These are phyloP conservation scores for Babesia bovis DNA, from an alignment of 169 alveolate genomes.

Conservation along the genomic window DNA sequence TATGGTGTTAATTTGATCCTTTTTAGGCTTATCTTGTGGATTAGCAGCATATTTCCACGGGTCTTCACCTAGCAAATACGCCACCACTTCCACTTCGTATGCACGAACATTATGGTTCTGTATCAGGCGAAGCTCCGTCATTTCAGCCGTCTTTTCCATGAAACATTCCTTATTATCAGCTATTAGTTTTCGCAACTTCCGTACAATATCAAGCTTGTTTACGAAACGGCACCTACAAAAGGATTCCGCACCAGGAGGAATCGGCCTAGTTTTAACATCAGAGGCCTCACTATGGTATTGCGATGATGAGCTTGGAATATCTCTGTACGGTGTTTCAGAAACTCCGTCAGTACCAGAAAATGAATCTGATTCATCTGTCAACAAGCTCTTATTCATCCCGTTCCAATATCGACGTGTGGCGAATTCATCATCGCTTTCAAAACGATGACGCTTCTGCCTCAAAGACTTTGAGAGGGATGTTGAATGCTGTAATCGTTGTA, in stretches of 20 bases:
- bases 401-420: slow-evolving; percentile 10
- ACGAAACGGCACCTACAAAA: slow-evolving; percentile 55
- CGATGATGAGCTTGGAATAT: not conserved
- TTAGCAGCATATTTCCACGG: slow-evolving; percentile 56
- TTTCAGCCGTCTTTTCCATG: slow-evolving; percentile 27
- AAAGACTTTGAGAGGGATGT: not conserved
- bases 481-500: slow-evolving; percentile 42
- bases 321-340: not conserved
- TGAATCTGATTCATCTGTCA: not conserved
- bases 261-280: slow-evolving; percentile 35
- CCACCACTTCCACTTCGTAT: slow-evolving; percentile 58
- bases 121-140: slow-evolving; percentile 58
- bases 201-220: slow-evolving; percentile 52
- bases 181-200: slow-evolving; percentile 39
- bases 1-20: slow-evolving; percentile 28
- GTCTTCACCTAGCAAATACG: slow-evolving; percentile 50
- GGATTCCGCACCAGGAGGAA: slow-evolving; percentile 59
- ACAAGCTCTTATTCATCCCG: not conserved
- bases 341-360: not conserved
- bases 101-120: slow-evolving; percentile 59
- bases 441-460: slow-evolving; percentile 24
- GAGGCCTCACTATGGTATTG: not conserved
- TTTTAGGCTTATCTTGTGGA: slow-evolving; percentile 44
- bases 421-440: slow-evolving; percentile 21
- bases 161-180: slow-evolving; percentile 18